These are phyloP conservation scores for Coniochaeta ligniaria DNA, from an alignment of 2,329 filamentous ascomycete species.

Conservation along the genomic window DNA sequence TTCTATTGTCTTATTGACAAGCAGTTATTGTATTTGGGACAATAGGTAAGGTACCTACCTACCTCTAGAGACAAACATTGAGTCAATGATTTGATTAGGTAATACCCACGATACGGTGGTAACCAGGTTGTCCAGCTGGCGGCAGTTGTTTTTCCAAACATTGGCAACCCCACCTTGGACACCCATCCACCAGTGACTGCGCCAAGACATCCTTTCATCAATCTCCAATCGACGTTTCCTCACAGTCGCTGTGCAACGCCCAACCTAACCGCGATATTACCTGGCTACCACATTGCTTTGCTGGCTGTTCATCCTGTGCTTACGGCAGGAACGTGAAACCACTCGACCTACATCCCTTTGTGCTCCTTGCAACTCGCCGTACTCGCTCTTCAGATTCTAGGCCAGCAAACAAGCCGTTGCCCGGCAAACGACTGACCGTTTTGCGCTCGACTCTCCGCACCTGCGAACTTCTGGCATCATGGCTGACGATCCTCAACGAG, in stretches of 20 bases:
- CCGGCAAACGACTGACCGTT: background rate
- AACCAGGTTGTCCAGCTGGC: background rate
- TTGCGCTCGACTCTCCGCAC: background rate
- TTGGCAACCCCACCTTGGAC: background rate
- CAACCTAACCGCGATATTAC: background rate
- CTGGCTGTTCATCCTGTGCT: background rate
- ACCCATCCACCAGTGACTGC: background rate
- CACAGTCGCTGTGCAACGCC: background rate
- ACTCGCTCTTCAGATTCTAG: background rate
- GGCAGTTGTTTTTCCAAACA: background rate
- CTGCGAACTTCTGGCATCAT: conserved; percentile 23
- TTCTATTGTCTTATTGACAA: no score
- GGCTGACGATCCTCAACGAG: conserved; percentile 36
- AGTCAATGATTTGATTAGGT: no score
- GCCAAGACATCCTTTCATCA: background rate
- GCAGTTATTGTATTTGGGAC: no score
- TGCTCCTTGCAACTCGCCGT: background rate
- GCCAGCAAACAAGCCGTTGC: background rate
- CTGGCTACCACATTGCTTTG: background rate
- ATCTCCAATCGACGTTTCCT: background rate
- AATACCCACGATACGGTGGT: background rate
- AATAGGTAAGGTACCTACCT: no score
- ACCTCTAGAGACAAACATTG: no score
- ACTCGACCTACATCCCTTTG: background rate
- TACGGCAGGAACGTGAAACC: background rate